phyloP scores from a whole-genome alignment of 768 basidiomycete species.

The Rhodosporidiobolus odoratus region DNA sequence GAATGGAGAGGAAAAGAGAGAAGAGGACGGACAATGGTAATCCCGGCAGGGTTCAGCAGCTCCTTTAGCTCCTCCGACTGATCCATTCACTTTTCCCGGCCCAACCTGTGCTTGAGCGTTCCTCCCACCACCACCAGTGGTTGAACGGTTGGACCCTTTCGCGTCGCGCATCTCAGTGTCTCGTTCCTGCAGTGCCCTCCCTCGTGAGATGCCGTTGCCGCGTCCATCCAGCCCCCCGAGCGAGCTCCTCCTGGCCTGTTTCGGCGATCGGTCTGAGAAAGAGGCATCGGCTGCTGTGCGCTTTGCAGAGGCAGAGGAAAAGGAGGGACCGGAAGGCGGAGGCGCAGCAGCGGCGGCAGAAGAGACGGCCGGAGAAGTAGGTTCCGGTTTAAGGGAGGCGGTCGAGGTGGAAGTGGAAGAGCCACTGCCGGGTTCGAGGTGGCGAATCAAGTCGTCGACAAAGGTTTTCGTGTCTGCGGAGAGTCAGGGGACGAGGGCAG shows the following conservation, averaged over 20 bases:
- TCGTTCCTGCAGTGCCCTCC: too few species aligned
- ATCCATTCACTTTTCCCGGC: background rate
- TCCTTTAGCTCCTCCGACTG: too few species aligned
- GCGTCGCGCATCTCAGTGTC: too few species aligned
- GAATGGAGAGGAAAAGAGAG: background rate
- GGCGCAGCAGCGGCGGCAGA: slow-evolving; percentile 3
- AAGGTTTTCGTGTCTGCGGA: slow-evolving; percentile 66
- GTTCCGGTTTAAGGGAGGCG: background rate
- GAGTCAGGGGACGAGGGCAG: too few species aligned
- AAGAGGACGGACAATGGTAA: slow-evolving; percentile 70
- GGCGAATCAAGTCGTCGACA: slow-evolving; percentile 61
- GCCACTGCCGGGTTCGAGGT: background rate
- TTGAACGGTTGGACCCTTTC: background rate
- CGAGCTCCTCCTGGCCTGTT: too few species aligned
- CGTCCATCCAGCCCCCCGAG: too few species aligned
- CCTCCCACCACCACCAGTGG: background rate
- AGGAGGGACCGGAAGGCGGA: too few species aligned
- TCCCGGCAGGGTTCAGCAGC: slow-evolving; percentile 77
- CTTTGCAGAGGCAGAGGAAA: too few species aligned
- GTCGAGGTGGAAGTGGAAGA: slow-evolving; percentile 37
- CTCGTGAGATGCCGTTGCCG: too few species aligned
- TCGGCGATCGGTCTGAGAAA: too few species aligned
- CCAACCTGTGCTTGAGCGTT: too few species aligned
- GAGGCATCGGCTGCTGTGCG: too few species aligned
- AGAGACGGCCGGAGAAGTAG: background rate